Percentiles rank a stretch among this genome's conserved stretches.
Evolutionary conservation across 768 basidiomycete species (phyloP).

Genomic region (Mycena pura): DNA sequence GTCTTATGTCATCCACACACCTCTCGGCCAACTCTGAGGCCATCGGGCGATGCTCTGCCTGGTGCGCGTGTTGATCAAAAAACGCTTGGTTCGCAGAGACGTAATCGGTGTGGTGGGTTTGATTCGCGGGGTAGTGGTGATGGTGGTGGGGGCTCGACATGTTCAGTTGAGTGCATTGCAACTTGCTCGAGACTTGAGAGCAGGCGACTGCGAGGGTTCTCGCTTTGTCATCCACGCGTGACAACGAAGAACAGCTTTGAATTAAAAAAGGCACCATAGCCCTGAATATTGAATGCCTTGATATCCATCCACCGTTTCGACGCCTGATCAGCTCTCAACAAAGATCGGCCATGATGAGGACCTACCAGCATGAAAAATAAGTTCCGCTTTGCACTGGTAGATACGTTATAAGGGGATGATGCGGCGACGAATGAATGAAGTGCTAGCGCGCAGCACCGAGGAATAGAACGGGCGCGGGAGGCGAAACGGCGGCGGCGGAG

Average conservation of each 20-base stretch:
- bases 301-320: no score
- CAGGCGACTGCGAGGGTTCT: conserved; percentile 1
- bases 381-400: no score
- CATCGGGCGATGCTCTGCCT: conserved; percentile 25
- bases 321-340: no score
- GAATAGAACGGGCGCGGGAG: neutral
- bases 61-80: conserved; percentile 25
- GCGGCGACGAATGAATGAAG: neutral
- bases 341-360: no score
- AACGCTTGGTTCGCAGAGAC: conserved; percentile 24
- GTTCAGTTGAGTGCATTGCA: neutral
- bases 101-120: no score
- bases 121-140: conserved; percentile 14
- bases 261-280: no score
- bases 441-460: neutral
- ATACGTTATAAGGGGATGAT: neutral
- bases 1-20: neutral
- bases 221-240: no score
- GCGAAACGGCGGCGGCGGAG: neutral
- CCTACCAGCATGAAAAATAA: no score
- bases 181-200: neutral
- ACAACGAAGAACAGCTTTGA: no score
- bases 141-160: conserved; percentile 16
- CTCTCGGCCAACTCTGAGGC: conserved; percentile 23
- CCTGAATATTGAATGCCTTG: no score